phyloP scores from a whole-genome alignment of 1,284 basidiomycete species.

The Megacollybia platyphylla region DNA sequence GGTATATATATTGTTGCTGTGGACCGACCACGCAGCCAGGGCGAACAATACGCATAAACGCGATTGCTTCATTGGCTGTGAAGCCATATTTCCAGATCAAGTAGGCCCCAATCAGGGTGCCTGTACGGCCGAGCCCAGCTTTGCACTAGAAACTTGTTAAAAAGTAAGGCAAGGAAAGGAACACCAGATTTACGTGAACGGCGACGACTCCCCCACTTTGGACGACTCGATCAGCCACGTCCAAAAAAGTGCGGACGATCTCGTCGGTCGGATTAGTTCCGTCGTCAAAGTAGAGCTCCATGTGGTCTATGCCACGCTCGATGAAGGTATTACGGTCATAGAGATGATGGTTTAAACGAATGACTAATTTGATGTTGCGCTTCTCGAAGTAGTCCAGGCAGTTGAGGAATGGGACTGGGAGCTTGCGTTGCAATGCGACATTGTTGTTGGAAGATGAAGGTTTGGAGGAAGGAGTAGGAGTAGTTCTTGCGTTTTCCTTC shows the following conservation, averaged over 20 bases:
- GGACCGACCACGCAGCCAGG: slow-evolving; percentile 94
- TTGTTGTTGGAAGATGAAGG: slow-evolving; percentile 20
- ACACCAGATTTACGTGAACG: slow-evolving; percentile 57
- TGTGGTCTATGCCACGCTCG: slow-evolving; percentile 81
- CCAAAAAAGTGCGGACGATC: slow-evolving; percentile 86
- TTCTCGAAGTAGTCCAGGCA: slow-evolving; percentile 90
- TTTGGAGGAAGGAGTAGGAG: slow-evolving; percentile 11
- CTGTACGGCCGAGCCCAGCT: slow-evolving; percentile 86
- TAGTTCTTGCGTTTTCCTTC: slow-evolving; percentile 22
- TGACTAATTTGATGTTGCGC: slow-evolving; percentile 81
- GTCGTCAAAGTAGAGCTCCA: slow-evolving; percentile 94
- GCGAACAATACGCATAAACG: slow-evolving; percentile 94
- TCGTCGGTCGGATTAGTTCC: slow-evolving; percentile 96
- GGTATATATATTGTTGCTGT: slow-evolving; percentile 92
- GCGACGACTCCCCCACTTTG: slow-evolving; percentile 74
- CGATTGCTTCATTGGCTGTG: slow-evolving; percentile 94
- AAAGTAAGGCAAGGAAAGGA: slow-evolving; percentile 7
- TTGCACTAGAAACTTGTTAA: slow-evolving; percentile 54
- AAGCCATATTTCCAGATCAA: slow-evolving; percentile 99
- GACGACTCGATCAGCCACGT: slow-evolving; percentile 70
- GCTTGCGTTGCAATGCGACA: slow-evolving; percentile 58
- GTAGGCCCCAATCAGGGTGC: slow-evolving; percentile 94
- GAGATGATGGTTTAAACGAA: slow-evolving; percentile 89
- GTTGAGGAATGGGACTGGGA: slow-evolving; percentile 71
- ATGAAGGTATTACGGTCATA: slow-evolving; percentile 84